Conservation (phyloP, 1,139 yeast genomes). For the Debaryomyces coudertii region DNA sequence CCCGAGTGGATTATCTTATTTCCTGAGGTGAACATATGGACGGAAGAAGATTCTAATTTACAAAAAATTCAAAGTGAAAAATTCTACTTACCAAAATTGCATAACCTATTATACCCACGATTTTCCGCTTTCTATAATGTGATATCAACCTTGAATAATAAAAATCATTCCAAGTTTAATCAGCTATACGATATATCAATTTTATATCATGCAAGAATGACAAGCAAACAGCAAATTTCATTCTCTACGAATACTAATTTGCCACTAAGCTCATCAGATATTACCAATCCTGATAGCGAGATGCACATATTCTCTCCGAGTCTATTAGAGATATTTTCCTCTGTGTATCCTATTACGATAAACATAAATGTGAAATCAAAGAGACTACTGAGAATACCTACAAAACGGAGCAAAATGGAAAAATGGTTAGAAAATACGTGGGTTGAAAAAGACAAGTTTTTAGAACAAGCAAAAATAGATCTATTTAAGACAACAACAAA, state of each 20-base stretch:
- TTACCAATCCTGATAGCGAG: neutral
- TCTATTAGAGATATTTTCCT: constrained; percentile 56
- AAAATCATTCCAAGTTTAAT: constrained; percentile 33
- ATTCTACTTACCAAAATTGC: constrained; percentile 54
- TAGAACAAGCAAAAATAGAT: constrained; percentile 10
- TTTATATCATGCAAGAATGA: constrained; percentile 35
- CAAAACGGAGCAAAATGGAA: constrained; percentile 56
- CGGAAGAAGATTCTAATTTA: constrained; percentile 45
- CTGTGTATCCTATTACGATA: constrained; percentile 43
- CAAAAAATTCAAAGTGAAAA: constrained; percentile 55
- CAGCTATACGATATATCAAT: constrained; percentile 58
- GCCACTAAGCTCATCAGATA: neutral
- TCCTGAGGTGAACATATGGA: constrained; percentile 75
- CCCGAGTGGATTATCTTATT: constrained; percentile 63
- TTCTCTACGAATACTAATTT: neutral
- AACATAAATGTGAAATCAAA: constrained; percentile 53
- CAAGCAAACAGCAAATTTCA: neutral
- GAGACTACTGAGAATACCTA: constrained; percentile 52
- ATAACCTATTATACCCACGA: constrained; percentile 67
- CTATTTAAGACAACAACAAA: neutral
- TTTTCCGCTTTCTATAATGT: constrained; percentile 55
- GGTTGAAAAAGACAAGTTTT: constrained; percentile 62
- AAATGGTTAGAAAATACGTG: constrained; percentile 74
- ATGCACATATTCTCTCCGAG: constrained; percentile 44
- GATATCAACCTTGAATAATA: constrained; percentile 46